Evolutionary conservation across 371 early-diverging fungal genomes (phyloP).

Genomic region (Nematocida sp.): DNA sequence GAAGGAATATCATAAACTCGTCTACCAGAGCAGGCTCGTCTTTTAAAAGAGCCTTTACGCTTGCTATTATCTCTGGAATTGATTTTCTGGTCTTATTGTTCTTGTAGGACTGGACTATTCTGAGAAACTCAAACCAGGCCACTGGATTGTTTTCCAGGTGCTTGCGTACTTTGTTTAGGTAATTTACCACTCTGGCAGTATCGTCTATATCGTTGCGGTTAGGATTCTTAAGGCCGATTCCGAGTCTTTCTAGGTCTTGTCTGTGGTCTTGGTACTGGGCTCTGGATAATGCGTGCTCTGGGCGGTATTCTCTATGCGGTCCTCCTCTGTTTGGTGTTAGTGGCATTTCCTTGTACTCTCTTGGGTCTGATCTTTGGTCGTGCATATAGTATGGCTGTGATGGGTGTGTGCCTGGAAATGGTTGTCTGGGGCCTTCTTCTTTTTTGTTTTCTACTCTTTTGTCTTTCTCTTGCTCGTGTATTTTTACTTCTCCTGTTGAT

Average conservation of each 20-base stretch:
- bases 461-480: neutral
- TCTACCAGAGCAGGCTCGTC: slow-evolving; percentile 61
- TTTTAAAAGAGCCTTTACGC: slow-evolving; percentile 54
- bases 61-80: slow-evolving; percentile 47
- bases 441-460: neutral
- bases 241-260: slow-evolving; percentile 35
- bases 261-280: neutral
- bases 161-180: slow-evolving; percentile 61
- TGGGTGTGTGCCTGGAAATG: neutral
- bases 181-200: slow-evolving; percentile 55
- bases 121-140: slow-evolving; percentile 57
- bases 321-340: neutral
- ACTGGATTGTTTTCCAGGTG: slow-evolving; percentile 56
- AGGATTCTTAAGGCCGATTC: slow-evolving; percentile 25
- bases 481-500: slow-evolving; percentile 67
- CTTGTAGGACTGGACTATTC: slow-evolving; percentile 58
- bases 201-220: slow-evolving; percentile 25
- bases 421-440: too few relatives aligned
- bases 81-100: slow-evolving; percentile 34
- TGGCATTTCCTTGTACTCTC: neutral
- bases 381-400: slow-evolving; percentile 8
- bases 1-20: slow-evolving; percentile 59
- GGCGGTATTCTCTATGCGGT: neutral
- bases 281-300: neutral
- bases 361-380: neutral